A percentile compares a stretch with the other conserved stretches of the same genome.
phyloP scores from a whole-genome alignment of 108 stramenopile genomes.

The Nitzschia sp. region DNA sequence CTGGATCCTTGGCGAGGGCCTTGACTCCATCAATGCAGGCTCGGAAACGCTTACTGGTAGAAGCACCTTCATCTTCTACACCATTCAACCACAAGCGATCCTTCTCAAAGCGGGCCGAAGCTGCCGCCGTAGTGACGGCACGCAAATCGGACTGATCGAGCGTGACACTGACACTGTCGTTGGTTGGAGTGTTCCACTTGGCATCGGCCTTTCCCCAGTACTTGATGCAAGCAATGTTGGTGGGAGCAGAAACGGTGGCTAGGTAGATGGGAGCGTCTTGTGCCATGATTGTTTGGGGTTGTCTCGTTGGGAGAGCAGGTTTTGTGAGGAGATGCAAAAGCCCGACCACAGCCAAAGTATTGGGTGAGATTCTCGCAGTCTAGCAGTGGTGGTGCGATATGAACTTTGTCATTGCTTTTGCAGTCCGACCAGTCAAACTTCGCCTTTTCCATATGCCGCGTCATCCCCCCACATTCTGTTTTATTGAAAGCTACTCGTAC shows the following conservation, averaged over 20 bases:
- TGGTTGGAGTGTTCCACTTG: conserved; percentile 94
- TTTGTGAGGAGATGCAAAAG: no score
- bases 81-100: conserved; percentile 98
- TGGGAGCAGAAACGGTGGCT: conserved; percentile 89
- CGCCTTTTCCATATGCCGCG: no score
- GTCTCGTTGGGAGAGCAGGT: neutral
- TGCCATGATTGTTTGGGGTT: neutral
- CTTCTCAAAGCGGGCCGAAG: conserved; percentile 54
- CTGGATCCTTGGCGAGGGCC: conserved; percentile 53
- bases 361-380: no score
- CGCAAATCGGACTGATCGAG: conserved; percentile 89
- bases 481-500: no score
- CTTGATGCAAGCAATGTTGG: conserved; percentile 97
- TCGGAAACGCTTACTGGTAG: conserved; percentile 64
- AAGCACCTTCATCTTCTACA: conserved; percentile 56
- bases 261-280: conserved; percentile 49
- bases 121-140: conserved; percentile 92
- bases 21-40: conserved; percentile 77
- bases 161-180: conserved; percentile 86
- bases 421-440: no score
- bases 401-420: no score
- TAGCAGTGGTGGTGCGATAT: no score
- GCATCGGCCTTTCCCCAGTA: conserved; percentile 96
- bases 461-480: no score
- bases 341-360: no score